Evolutionary conservation across 2,329 filamentous ascomycete genomes (phyloP).

Genomic region (Aspergillus thermomutatus): DNA sequence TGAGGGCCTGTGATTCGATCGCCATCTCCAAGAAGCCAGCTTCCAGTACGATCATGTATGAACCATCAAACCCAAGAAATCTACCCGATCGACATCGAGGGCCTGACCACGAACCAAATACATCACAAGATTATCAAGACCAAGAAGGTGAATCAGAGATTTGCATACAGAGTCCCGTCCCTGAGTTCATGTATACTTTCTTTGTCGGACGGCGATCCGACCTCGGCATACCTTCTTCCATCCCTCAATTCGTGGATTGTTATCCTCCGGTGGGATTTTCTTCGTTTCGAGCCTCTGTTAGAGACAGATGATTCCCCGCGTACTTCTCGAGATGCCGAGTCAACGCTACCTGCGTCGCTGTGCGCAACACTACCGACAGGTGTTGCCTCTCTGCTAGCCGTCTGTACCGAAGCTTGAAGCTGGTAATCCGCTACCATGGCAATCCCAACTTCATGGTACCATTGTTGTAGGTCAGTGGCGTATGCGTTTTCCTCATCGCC

Average conservation of each 20-base stretch:
- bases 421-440: constrained; percentile 34
- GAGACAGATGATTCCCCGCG: constrained; percentile 20
- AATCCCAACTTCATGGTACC: constrained; percentile 39
- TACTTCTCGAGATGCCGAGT: constrained; percentile 18
- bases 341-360: constrained; percentile 34
- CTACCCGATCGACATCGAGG: too few relatives aligned
- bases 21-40: neutral
- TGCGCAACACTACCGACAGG: constrained; percentile 23
- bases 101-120: neutral
- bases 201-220: constrained; percentile 35
- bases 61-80: too few relatives aligned
- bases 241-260: constrained; percentile 43
- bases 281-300: constrained; percentile 25
- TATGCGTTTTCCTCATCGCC: constrained; percentile 35
- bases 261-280: constrained; percentile 32
- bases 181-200: constrained; percentile 42
- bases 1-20: neutral
- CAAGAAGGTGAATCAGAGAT: constrained; percentile 23
- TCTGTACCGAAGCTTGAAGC: constrained; percentile 33
- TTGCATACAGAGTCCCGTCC: constrained; percentile 43
- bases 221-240: constrained; percentile 40
- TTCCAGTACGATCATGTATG: neutral
- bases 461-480: constrained; percentile 35
- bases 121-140: neutral
- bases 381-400: constrained; percentile 24